Percentiles rank a stretch among this genome's conserved stretches.
These are phyloP conservation scores for Metschnikowia matae DNA, from an alignment of 805 yeast species.

Conservation along the genomic window DNA sequence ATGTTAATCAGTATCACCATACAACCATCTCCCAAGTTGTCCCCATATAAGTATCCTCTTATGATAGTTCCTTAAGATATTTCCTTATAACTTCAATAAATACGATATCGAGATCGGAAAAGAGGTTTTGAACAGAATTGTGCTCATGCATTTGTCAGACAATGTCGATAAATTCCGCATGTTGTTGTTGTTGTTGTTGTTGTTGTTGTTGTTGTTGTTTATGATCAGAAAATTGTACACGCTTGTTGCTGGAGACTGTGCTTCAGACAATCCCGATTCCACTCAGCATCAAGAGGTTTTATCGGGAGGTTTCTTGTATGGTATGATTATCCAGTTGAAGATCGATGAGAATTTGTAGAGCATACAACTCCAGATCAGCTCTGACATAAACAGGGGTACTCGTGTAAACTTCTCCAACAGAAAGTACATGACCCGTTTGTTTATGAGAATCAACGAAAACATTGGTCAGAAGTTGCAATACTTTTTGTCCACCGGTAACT, in stretches of 20 bases:
- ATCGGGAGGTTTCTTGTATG: constrained; percentile 92
- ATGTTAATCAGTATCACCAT: too few species aligned
- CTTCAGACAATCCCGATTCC: constrained; percentile 98
- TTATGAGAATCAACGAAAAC: constrained; percentile 79
- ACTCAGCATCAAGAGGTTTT: constrained; percentile 97
- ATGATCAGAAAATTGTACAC: constrained; percentile 95
- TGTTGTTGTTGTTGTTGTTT: too few species aligned
- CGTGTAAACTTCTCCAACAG: constrained; percentile 81
- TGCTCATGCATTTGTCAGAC: constrained; percentile 77
- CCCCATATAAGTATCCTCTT: too few species aligned
- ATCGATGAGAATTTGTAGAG: constrained; percentile 84
- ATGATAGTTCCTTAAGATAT: too few species aligned
- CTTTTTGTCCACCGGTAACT: constrained; percentile 93
- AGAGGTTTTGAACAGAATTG: constrained; percentile 77
- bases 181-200: too few species aligned
- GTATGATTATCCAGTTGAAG: constrained; percentile 95
- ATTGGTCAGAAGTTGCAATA: constrained; percentile 93
- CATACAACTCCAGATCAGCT: constrained; percentile 67
- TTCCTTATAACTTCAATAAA: too few species aligned
- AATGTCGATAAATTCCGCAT: constrained; percentile 79
- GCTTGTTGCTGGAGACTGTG: constrained; percentile 92
- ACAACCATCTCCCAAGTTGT: too few species aligned
- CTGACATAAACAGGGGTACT: constrained; percentile 74
- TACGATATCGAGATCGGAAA: constrained; percentile 89
- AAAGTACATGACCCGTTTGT: constrained; percentile 76